Percentiles rank a stretch among this genome's conserved stretches.
Evolutionary conservation across 805 yeast genomes (phyloP).

Genomic region (Monosporozyma aquatica): DNA sequence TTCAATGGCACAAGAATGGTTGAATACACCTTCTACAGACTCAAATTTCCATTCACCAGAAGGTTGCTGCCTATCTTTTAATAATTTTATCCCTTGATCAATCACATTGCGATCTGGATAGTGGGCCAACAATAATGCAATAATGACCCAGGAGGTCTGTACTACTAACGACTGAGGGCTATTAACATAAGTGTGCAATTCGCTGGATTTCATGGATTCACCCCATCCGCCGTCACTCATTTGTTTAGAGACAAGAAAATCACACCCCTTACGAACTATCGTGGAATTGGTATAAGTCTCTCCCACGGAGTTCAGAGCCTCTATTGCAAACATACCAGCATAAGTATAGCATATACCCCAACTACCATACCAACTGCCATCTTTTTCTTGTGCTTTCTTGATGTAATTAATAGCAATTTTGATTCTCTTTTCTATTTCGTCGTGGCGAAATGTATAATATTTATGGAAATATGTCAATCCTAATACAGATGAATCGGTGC

Average conservation of each 20-base stretch:
- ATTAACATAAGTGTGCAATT: constrained; percentile 66
- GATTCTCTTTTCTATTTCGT: constrained; percentile 62
- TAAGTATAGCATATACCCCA: constrained; percentile 98
- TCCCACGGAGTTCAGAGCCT: constrained; percentile 71
- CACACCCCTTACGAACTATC: constrained; percentile 68
- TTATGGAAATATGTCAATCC: constrained; percentile 75
- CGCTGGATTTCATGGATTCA: constrained; percentile 86
- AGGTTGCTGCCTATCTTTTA: constrained; percentile 55
- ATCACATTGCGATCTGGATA: constrained; percentile 66
- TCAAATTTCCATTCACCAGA: constrained; percentile 85
- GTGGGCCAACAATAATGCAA: constrained; percentile 69
- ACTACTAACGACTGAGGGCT: constrained; percentile 58
- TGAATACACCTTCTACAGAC: constrained; percentile 90
- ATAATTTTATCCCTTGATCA: constrained; percentile 49
- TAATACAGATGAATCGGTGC: constrained; percentile 89
- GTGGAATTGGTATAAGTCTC: constrained; percentile 52
- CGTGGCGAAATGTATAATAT: constrained; percentile 53
- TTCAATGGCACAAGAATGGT: constrained; percentile 89
- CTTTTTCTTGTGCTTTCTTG: constrained; percentile 52
- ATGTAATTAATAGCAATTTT: constrained; percentile 67
- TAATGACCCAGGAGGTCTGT: constrained; percentile 88
- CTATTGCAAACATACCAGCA: constrained; percentile 97
- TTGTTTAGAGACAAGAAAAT: constrained; percentile 68
- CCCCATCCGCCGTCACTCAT: constrained; percentile 95
- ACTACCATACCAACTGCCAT: constrained; percentile 97